These are phyloP conservation scores for Saccharomyces hybrid DNA, from an alignment of 1,139 yeast genomes.

Conservation along the genomic window DNA sequence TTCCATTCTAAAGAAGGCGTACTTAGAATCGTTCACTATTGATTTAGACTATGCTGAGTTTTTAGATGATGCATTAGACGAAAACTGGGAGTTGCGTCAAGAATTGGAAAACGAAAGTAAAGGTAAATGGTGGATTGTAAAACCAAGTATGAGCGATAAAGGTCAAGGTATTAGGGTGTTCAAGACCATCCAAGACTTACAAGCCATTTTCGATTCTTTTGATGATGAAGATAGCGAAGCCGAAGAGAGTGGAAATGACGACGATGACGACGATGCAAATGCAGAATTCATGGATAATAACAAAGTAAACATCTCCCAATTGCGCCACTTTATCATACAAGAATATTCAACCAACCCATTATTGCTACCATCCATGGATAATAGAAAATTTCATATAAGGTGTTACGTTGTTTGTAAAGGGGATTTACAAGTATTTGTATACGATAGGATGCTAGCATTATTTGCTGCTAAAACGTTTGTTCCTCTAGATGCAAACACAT, in stretches of 20 bases:
- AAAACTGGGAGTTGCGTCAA: slow-evolving; percentile 76
- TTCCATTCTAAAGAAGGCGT: slow-evolving; percentile 51
- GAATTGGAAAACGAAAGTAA: slow-evolving; percentile 57
- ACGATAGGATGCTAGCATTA: slow-evolving; percentile 67
- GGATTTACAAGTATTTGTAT: slow-evolving; percentile 67
- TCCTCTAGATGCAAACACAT: slow-evolving; percentile 32
- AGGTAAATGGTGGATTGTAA: slow-evolving; percentile 74
- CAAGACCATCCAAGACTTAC: slow-evolving; percentile 68
- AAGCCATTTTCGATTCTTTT: slow-evolving; percentile 72
- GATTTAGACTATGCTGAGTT: slow-evolving; percentile 97
- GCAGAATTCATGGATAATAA: slow-evolving; percentile 34
- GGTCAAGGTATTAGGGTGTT: slow-evolving; percentile 92
- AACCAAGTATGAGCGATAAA: slow-evolving; percentile 94
- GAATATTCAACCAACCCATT: slow-evolving; percentile 65
- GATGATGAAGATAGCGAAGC: slow-evolving; percentile 60
- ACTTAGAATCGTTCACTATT: slow-evolving; percentile 68
- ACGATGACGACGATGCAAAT: slow-evolving; percentile 31
- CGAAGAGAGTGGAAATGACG: slow-evolving; percentile 42
- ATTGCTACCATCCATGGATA: slow-evolving; percentile 50
- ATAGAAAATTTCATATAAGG: slow-evolving; percentile 80
- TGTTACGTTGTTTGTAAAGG: slow-evolving; percentile 77
- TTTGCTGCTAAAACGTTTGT: slow-evolving; percentile 58
- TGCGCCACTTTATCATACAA: slow-evolving; percentile 86
- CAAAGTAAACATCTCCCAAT: slow-evolving; percentile 70
- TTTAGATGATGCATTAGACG: slow-evolving; percentile 86